Base-by-base conservation (phyloP, 108 stramenopile species). In the Stephanodiscus minutulus region DNA sequence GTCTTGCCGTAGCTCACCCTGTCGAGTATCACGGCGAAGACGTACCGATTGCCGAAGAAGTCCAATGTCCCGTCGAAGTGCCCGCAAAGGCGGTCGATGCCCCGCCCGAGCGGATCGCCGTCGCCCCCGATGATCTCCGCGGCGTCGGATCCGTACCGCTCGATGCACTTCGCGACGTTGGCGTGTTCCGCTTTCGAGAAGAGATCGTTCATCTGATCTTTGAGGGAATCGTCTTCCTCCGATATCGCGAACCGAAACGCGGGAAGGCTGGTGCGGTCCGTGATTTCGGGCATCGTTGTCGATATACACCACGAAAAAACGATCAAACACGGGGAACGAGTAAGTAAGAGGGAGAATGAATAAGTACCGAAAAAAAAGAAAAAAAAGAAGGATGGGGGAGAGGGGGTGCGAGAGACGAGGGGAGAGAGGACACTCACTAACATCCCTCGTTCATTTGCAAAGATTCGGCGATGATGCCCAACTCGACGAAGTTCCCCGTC, bases 401-500 rank as follows among this genome's bases (percentile, higher is more conserved):
- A 8, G 11, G 39, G 39, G 39, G 39, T 35, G 11, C 8, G 39
- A 2, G 11, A 6, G 7, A 64, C 17, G 9, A 55, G 22, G 25
- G 22, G 25, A 25, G 28, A 29, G 24, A n/a, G 53, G 53, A 54
- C 11, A 54, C 65, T 66, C 28, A 66, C 53, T 72, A 82, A 44
- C 73, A 68, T 9, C 82, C 82, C 52, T 81, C 73, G 28, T 75
- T 73, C 39, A 53, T 50, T 53, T 88, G 87, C 39, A 88, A 61
- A 1, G 71, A 67, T 62, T 86, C 70, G 29, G 81, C 77, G 44
- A 88, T 28, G 7, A 88, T 55, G 12, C 87, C 87, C 62, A 88
- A 49, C 27, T 72, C 33, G 59, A 68, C 31, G 69, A 46, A 36
- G 54, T 48, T 47, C 9, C 31, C 52, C 11, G 15, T 27, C 1